Base-by-base conservation (phyloP, 2,329 filamentous ascomycete genomes). In the Didymosphaeria variabile region DNA sequence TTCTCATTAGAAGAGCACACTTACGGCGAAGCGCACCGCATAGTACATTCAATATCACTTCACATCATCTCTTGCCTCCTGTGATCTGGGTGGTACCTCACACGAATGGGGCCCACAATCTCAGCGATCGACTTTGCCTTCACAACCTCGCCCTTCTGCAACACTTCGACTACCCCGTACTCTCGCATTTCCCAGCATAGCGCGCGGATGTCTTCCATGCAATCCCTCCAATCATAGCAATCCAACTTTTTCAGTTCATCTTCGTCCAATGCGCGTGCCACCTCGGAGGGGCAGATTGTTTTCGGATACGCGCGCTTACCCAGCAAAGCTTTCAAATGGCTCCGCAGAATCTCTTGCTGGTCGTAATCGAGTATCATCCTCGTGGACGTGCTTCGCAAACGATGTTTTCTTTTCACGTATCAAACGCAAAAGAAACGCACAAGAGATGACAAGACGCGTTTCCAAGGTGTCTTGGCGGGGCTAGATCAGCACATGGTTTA, bases 231-330 rank as follows among this genome's bases (percentile, higher is more conserved):
- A 6, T 72, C 67, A 29, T 58, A 49, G 10, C 64, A 69, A 26
- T 64, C 44, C 40, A 77, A 49, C 21, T 52, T 55, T 7, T 60
- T 44, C 32, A 85, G 70, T 32, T 85, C 82, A 9, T 69, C 58
- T 2, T 59, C 19, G 15, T 81, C 79, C 9, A 85, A 69, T 0
- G 81, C 78, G 29, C 84, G 77, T 1, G 83, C 82, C 42, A 84
- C 77, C 71, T 85, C 83, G 15, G 83, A 85, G 4, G 83, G 84
- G 66, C 84, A 86, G 62, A 85, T 81, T 0, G 84, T 85, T 67
- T 85, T 85, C 12, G 83, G 84, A 53, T 70, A 75, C 19, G 69
- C 65, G 40, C 80, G 72, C 10, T 67, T 52, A 36, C 62, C 58
- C 21, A 81, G 68, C 26, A 80, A 36, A 12, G 31, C 29, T 31